These are phyloP conservation scores for Metschnikowia koreensis DNA, from an alignment of 805 yeast species.

Conservation along the genomic window DNA sequence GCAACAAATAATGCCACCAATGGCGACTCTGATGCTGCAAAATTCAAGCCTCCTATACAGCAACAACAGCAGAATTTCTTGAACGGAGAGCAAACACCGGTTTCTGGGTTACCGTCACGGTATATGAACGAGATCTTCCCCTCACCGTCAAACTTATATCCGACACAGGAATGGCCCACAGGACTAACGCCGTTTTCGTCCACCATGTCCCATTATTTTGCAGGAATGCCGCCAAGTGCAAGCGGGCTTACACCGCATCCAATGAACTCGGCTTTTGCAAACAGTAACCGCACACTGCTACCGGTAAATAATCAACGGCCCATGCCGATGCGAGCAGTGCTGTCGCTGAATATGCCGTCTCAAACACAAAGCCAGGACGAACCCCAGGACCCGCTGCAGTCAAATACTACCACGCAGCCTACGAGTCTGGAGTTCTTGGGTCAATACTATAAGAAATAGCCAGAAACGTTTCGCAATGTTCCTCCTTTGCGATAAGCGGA, in stretches of 20 bases:
- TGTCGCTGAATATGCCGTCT: constrained; percentile 6
- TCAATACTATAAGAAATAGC: constrained; percentile 5
- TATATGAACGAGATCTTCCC: constrained; percentile 74
- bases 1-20: constrained; percentile 1
- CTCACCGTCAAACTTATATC: constrained; percentile 75
- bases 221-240: constrained; percentile 32
- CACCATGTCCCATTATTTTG: constrained; percentile 37
- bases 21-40: constrained; percentile 11
- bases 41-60: constrained; percentile 18
- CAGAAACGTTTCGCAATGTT: neutral
- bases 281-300: constrained; percentile 9
- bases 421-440: constrained; percentile 5
- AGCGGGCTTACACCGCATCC: constrained; percentile 20
- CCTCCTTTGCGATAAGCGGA: neutral
- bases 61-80: constrained; percentile 11
- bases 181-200: constrained; percentile 39
- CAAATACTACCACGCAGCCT: constrained; percentile 2
- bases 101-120: constrained; percentile 68
- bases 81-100: constrained; percentile 64
- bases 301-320: constrained; percentile 14
- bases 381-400: neutral
- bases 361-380: neutral
- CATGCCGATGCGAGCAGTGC: constrained; percentile 4
- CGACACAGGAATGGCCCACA: constrained; percentile 47
- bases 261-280: constrained; percentile 8